phyloP scores from a whole-genome alignment of 768 basidiomycete species.

The Albatrellus ellisii region DNA sequence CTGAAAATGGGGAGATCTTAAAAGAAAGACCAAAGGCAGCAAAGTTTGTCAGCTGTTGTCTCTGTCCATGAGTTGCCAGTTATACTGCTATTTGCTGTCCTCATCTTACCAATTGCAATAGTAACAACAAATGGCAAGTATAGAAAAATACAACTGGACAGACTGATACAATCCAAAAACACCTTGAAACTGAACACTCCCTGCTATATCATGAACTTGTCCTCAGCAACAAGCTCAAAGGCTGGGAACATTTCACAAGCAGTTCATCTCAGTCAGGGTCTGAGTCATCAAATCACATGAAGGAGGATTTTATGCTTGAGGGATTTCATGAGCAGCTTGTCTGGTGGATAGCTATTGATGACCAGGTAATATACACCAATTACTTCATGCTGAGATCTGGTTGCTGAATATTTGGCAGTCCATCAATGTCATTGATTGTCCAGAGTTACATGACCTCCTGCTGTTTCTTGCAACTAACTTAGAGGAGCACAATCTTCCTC shows the following conservation, averaged over 20 bases:
- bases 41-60: not conserved
- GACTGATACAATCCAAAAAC: constrained; percentile 15
- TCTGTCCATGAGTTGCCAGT: not conserved
- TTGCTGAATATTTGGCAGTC: constrained; percentile 18
- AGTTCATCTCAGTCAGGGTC: constrained; percentile 7
- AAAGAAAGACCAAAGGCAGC: not conserved
- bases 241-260: constrained; percentile 6
- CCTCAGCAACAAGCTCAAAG: constrained; percentile 13
- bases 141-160: constrained; percentile 15
- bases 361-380: constrained; percentile 20
- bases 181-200: constrained; percentile 15
- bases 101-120: not conserved
- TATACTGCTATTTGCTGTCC: not conserved
- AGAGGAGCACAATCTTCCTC: constrained; percentile 23
- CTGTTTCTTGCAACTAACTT: constrained; percentile 17
- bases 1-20: not conserved
- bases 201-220: constrained; percentile 7
- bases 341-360: constrained; percentile 18
- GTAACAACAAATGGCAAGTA: not conserved
- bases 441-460: constrained; percentile 21
- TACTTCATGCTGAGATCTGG: not conserved
- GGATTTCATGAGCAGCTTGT: constrained; percentile 14
- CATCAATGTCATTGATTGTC: constrained; percentile 25
- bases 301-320: constrained; percentile 14
- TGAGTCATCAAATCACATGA: not conserved